Percentiles rank a stretch among this genome's conserved stretches.
Conservation (phyloP, 805 yeast species). For the Wickerhamiella siamensis region DNA sequence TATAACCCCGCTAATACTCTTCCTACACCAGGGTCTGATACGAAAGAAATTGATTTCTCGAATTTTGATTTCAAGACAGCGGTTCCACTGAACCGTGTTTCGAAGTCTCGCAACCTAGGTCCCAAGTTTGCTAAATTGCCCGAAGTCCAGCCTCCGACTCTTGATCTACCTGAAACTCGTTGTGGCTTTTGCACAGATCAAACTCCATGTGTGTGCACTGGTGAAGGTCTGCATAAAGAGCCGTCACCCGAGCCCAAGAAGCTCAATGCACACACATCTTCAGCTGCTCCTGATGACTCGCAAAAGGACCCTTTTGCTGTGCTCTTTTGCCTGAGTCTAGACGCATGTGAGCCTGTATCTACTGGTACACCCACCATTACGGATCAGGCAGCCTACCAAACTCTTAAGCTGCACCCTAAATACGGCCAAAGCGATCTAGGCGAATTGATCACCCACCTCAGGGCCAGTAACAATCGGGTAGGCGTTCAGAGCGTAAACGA, state of each 20-base stretch:
- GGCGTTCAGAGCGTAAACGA: constrained; percentile 20
- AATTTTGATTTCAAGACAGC: constrained; percentile 3
- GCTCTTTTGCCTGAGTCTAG: constrained; percentile 49
- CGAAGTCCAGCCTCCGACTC: background rate
- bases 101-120: background rate
- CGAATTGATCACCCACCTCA: constrained; percentile 12
- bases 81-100: constrained; percentile 9
- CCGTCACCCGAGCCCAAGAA: background rate
- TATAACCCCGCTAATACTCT: background rate
- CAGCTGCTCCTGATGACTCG: constrained; percentile 34
- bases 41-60: constrained; percentile 1
- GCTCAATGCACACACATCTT: background rate
- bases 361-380: constrained; percentile 39
- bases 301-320: constrained; percentile 73
- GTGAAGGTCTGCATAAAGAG: constrained; percentile 29
- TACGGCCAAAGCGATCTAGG: constrained; percentile 18
- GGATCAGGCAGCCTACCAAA: constrained; percentile 71
- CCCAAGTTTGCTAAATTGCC: background rate
- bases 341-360: constrained; percentile 10
- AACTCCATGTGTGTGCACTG: constrained; percentile 66
- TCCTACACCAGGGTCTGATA: background rate
- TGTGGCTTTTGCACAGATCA: constrained; percentile 89
- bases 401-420: constrained; percentile 50
- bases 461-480: constrained; percentile 12
- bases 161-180: constrained; percentile 32